Evolutionary conservation across 106 monocot genomes (phyloP).

Genomic region (Ottelia alismoides): DNA sequence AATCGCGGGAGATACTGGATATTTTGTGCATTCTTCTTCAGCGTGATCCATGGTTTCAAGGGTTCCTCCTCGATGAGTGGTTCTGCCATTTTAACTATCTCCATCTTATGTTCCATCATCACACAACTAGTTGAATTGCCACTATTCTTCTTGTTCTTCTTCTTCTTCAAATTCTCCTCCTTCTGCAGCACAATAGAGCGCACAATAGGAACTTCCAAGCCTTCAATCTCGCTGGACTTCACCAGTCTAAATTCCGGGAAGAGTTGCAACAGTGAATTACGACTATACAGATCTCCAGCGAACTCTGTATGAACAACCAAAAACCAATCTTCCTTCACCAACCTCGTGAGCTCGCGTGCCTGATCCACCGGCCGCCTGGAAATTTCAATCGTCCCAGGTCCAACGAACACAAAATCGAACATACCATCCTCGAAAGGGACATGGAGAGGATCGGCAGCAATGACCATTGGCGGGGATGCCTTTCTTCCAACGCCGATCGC

Average conservation of each 20-base stretch:
- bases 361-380: too few relatives aligned
- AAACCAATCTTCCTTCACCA: too few relatives aligned
- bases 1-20: constrained; percentile 32
- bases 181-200: too few relatives aligned
- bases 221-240: constrained; percentile 11
- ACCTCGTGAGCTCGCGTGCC: too few relatives aligned
- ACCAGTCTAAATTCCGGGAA: too few relatives aligned
- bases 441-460: constrained; percentile 16
- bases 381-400: constrained; percentile 17
- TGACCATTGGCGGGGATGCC: too few relatives aligned
- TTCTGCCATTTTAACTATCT: constrained; percentile 39
- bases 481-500: constrained; percentile 35
- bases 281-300: constrained; percentile 31
- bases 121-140: constrained; percentile 8
- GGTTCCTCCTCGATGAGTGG: constrained; percentile 52
- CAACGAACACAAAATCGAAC: constrained; percentile 47
- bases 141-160: background rate
- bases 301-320: too few relatives aligned
- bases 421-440: constrained; percentile 23
- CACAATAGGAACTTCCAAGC: background rate
- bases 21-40: too few relatives aligned
- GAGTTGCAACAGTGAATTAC: too few relatives aligned
- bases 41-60: too few relatives aligned
- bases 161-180: too few relatives aligned
- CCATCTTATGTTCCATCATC: too few relatives aligned